phyloP scores from a whole-genome alignment of 1,284 basidiomycete species.

The Ceratobasidium sp. region DNA sequence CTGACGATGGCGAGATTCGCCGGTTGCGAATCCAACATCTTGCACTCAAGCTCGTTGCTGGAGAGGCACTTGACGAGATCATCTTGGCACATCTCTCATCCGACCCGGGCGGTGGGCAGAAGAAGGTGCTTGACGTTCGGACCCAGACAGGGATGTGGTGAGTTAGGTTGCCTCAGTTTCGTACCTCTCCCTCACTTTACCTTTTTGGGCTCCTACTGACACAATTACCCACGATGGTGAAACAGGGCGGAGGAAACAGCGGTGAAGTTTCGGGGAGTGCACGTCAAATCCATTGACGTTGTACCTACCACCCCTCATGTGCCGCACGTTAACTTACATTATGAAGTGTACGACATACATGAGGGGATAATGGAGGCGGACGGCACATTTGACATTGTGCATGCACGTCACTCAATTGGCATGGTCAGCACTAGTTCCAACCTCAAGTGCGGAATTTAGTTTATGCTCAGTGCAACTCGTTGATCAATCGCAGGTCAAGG shows the following conservation, averaged over 20 bases:
- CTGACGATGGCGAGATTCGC: constrained; percentile 44
- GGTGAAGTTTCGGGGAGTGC: constrained; percentile 39
- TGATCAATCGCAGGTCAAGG: not conserved
- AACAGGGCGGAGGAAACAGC: constrained; percentile 46
- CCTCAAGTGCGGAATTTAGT: not conserved
- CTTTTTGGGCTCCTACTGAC: not conserved
- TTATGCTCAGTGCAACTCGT: not conserved
- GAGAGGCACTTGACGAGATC: constrained; percentile 11
- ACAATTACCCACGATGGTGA: not conserved
- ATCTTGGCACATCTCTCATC: not conserved
- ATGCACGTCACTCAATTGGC: constrained; percentile 42
- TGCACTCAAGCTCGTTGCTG: constrained; percentile 43
- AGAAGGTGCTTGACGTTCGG: constrained; percentile 45
- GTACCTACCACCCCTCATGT: constrained; percentile 43
- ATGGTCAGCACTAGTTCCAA: not conserved
- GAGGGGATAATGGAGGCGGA: constrained; percentile 39
- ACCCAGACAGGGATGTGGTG: constrained; percentile 46
- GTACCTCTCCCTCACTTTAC: not conserved
- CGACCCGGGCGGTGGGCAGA: constrained; percentile 15
- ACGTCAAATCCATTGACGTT: constrained; percentile 46
- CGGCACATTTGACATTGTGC: constrained; percentile 44
- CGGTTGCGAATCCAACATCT: constrained; percentile 44
- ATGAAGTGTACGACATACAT: constrained; percentile 47
- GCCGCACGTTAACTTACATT: constrained; percentile 41
- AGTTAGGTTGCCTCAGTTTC: constrained; percentile 5